Conservation (phyloP, 2,329 filamentous ascomycete genomes). For the Colletotrichum sp. region DNA sequence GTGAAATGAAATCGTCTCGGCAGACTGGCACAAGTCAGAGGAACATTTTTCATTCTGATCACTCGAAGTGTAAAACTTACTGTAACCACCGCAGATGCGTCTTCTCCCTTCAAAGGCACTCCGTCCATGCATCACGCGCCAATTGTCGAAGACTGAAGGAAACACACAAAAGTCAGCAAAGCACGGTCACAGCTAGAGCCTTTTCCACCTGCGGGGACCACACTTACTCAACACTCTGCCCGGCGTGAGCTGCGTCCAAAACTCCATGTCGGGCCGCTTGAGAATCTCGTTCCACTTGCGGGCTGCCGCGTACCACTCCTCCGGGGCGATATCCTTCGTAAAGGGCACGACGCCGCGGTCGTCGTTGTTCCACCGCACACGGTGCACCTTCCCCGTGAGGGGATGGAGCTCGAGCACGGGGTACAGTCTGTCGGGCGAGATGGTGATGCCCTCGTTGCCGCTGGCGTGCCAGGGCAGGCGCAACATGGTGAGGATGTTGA, state of each 20-base stretch:
- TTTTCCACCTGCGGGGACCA: not conserved
- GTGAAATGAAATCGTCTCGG: slow-evolving; percentile 80
- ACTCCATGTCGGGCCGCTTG: slow-evolving; percentile 68
- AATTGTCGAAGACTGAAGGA: slow-evolving; percentile 88
- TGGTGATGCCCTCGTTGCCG: slow-evolving; percentile 83
- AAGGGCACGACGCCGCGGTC: slow-evolving; percentile 78
- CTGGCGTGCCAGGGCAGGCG: slow-evolving; percentile 83
- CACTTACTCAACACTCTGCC: slow-evolving; percentile 76
- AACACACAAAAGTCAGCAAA: slow-evolving; percentile 19
- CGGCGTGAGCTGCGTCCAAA: slow-evolving; percentile 81
- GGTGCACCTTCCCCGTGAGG: slow-evolving; percentile 40
- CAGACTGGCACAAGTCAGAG: slow-evolving; percentile 59
- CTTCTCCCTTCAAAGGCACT: slow-evolving; percentile 82
- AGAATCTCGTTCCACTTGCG: slow-evolving; percentile 76
- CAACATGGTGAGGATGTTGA: slow-evolving; percentile 58
- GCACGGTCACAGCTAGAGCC: not conserved
- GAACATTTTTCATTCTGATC: not conserved
- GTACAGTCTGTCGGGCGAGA: slow-evolving; percentile 72
- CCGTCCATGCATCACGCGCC: slow-evolving; percentile 89
- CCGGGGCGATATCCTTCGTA: slow-evolving; percentile 48
- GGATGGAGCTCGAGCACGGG: slow-evolving; percentile 73
- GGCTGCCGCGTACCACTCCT: slow-evolving; percentile 81
- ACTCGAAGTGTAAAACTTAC: slow-evolving; percentile 57
- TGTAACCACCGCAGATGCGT: slow-evolving; percentile 90
- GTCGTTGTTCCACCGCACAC: slow-evolving; percentile 92